phyloP scores from a whole-genome alignment of 805 yeast genomes.

The Saccharomycopsis schoenii region DNA sequence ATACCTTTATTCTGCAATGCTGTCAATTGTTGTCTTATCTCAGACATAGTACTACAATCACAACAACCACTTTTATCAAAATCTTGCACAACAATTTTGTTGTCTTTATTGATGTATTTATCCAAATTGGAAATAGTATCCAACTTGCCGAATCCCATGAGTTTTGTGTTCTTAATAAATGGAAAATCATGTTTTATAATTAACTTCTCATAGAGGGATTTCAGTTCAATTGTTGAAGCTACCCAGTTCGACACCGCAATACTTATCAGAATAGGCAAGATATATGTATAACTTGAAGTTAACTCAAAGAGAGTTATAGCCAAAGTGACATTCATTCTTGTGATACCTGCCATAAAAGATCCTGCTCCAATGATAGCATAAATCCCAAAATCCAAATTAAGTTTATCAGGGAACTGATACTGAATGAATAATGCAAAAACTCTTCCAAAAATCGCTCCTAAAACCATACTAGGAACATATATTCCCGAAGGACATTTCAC shows the following conservation, averaged over 20 bases:
- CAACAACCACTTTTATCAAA: not conserved
- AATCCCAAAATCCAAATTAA: constrained; percentile 36
- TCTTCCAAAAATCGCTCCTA: constrained; percentile 52
- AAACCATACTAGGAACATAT: constrained; percentile 55
- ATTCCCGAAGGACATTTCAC: constrained; percentile 51
- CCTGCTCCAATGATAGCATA: constrained; percentile 48
- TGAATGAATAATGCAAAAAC: constrained; percentile 36
- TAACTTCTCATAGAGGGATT: constrained; percentile 40
- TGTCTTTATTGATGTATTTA: constrained; percentile 9
- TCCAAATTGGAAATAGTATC: constrained; percentile 25
- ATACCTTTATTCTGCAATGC: constrained; percentile 33
- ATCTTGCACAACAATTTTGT: constrained; percentile 15
- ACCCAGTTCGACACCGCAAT: constrained; percentile 51
- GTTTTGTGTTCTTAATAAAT: constrained; percentile 36
- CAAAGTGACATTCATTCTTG: constrained; percentile 44
- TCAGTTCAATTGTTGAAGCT: constrained; percentile 41
- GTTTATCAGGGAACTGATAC: constrained; percentile 26
- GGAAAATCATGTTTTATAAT: constrained; percentile 43
- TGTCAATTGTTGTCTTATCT: constrained; percentile 28
- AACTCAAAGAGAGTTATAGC: constrained; percentile 44
- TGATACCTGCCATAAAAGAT: constrained; percentile 48
- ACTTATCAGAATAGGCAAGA: constrained; percentile 45
- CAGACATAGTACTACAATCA: constrained; percentile 20
- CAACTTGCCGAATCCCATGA: constrained; percentile 26
- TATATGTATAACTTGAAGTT: constrained; percentile 47